A percentile compares a stretch with the other conserved stretches of the same genome.
Conservation (phyloP, 768 basidiomycete species). For the Tephrocybe rancida region DNA sequence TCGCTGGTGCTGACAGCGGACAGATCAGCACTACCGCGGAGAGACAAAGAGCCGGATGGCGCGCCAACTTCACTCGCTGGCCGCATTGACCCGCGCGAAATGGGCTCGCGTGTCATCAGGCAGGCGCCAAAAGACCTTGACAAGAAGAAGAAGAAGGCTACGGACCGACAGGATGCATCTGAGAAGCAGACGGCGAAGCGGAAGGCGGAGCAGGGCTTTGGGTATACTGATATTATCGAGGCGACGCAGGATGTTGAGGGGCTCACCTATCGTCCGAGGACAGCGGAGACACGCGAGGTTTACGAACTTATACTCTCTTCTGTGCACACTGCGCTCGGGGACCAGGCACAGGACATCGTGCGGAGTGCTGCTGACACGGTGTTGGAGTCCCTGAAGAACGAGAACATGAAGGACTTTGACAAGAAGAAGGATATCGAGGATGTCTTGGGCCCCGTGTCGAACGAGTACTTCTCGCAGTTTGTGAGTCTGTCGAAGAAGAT, state of each 20-base stretch:
- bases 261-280: conserved; percentile 88
- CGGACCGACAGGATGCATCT: conserved; percentile 55
- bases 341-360: conserved; percentile 95
- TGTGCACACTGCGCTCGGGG: conserved; percentile 84
- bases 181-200: conserved; percentile 61
- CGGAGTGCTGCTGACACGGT: conserved; percentile 94
- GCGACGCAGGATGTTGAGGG: conserved; percentile 94
- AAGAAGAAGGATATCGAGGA: conserved; percentile 94
- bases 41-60: conserved; percentile 97
- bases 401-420: conserved; percentile 92
- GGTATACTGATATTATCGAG: conserved; percentile 91
- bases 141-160: conserved; percentile 91
- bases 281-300: conserved; percentile 91
- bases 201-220: conserved; percentile 68
- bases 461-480: conserved; percentile 81
- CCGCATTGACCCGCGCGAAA: conserved; percentile 84
- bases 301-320: conserved; percentile 89
- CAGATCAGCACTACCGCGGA: conserved; percentile 74
- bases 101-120: conserved; percentile 89
- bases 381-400: conserved; percentile 86
- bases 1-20: conserved; percentile 95
- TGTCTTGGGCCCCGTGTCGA: conserved; percentile 63
- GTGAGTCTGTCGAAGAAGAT: conserved; percentile 90
- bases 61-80: conserved; percentile 93
- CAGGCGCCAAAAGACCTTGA: conserved; percentile 86